Percentiles rank a stretch among this genome's conserved stretches.
These are phyloP conservation scores for Filobasidium wieringae DNA, from an alignment of 768 basidiomycete species.

Conservation along the genomic window DNA sequence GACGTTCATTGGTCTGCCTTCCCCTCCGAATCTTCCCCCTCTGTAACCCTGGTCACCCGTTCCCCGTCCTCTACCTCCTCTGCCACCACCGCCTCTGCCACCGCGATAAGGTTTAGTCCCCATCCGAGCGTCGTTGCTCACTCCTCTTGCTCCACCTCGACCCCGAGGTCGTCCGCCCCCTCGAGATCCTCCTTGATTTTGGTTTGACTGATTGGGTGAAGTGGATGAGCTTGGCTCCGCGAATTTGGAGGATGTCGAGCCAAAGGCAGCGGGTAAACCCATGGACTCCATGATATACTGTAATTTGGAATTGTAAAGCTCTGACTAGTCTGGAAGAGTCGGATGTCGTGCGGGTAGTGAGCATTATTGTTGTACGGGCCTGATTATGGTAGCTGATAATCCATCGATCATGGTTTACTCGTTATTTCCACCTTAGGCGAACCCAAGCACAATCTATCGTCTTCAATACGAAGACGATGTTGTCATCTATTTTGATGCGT, in stretches of 20 bases:
- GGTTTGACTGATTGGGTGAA: neutral
- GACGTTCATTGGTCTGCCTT: neutral
- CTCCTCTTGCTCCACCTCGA: neutral
- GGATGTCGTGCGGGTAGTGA: neutral
- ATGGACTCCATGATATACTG: neutral
- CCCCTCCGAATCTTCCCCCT: neutral
- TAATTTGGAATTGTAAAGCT: neutral
- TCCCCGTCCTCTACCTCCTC: neutral
- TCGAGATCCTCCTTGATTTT: neutral
- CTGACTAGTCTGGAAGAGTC: neutral
- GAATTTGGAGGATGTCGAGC: neutral
- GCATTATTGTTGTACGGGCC: no score
- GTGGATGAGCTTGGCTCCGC: neutral
- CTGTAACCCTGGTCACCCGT: neutral
- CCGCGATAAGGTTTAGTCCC: neutral
- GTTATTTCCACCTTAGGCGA: no score
- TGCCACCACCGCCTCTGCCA: neutral
- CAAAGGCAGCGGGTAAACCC: slow-evolving; percentile 3
- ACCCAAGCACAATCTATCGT: no score
- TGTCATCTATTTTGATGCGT: no score
- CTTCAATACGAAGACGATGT: no score
- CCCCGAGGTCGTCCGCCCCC: neutral
- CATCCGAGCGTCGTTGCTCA: neutral
- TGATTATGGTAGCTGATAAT: no score
- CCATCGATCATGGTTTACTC: no score